These are phyloP conservation scores for Jacaranda mimosifolia DNA, from an alignment of 257 asterid species.

Conservation along the genomic window DNA sequence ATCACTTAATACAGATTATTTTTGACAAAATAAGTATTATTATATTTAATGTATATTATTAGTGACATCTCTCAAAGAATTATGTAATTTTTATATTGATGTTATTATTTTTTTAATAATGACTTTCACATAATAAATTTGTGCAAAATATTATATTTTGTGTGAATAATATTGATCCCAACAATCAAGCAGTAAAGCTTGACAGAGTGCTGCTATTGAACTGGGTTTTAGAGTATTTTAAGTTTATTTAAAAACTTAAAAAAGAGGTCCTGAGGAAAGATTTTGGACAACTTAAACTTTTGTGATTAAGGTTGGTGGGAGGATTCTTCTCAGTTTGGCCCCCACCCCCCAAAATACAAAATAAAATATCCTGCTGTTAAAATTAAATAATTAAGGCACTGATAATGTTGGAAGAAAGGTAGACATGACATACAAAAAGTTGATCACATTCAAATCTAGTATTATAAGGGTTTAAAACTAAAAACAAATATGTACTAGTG, in stretches of 20 bases:
- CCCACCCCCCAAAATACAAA: slow-evolving; percentile 1
- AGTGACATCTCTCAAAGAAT: too few species aligned
- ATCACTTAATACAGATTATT: too few species aligned
- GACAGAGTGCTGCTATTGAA: not conserved
- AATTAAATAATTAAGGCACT: slow-evolving; percentile 48
- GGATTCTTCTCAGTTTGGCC: slow-evolving; percentile 19
- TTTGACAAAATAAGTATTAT: too few species aligned
- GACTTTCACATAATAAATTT: too few species aligned
- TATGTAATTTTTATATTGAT: too few species aligned
- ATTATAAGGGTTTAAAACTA: slow-evolving; percentile 20
- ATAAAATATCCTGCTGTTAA: slow-evolving; percentile 26
- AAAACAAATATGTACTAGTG: not conserved
- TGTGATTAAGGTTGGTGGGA: slow-evolving; percentile 40
- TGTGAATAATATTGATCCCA: not conserved
- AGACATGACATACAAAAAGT: slow-evolving; percentile 60
- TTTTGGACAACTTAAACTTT: slow-evolving; percentile 16
- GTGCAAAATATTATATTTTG: too few species aligned
- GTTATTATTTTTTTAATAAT: too few species aligned
- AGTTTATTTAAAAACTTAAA: not conserved
- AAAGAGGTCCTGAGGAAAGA: not conserved
- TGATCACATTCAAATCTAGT: slow-evolving; percentile 42
- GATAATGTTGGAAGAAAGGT: slow-evolving; percentile 56
- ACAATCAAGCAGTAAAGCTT: not conserved
- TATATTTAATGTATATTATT: too few species aligned
- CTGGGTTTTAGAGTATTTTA: not conserved